phyloP scores from a whole-genome alignment of 2,329 filamentous ascomycete genomes.

The Mycosphaerelloides madeirae region DNA sequence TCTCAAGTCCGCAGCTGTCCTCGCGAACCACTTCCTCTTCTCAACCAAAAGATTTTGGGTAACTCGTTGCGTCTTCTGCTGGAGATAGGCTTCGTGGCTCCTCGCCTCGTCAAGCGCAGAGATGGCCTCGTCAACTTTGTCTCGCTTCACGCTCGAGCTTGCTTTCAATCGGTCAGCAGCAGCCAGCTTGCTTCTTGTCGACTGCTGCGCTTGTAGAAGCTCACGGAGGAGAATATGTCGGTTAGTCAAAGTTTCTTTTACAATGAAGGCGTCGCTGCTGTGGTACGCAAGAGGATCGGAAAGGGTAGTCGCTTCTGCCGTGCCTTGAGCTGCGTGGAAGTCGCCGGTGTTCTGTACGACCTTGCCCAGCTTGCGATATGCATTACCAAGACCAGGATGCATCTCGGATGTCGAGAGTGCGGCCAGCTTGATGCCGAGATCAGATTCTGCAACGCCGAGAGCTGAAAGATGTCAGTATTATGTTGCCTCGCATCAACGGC shows the following conservation, averaged over 20 bases:
- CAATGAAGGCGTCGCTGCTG: constrained; percentile 91
- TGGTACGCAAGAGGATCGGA: constrained; percentile 93
- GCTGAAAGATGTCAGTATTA: constrained; percentile 52
- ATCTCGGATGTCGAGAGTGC: constrained; percentile 85
- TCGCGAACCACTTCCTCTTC: constrained; percentile 82
- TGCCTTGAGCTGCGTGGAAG: constrained; percentile 93
- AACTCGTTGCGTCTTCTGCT: constrained; percentile 80
- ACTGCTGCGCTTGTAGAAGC: constrained; percentile 83
- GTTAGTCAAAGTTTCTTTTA: constrained; percentile 97
- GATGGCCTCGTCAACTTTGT: constrained; percentile 99
- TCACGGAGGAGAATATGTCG: constrained; percentile 94
- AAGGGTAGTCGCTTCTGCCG: constrained; percentile 89
- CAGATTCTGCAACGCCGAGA: constrained; percentile 83
- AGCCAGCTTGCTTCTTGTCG: constrained; percentile 72
- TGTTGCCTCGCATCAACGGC: not conserved
- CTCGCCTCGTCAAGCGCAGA: constrained; percentile 81
- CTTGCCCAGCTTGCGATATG: constrained; percentile 92
- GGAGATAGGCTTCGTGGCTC: constrained; percentile 73
- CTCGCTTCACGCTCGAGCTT: constrained; percentile 77
- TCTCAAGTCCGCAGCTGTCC: constrained; percentile 79
- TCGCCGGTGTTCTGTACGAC: constrained; percentile 90
- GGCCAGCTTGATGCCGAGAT: constrained; percentile 85
- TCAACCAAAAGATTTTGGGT: constrained; percentile 85
- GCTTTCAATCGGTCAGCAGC: constrained; percentile 86
- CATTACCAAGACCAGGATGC: constrained; percentile 79